Conservation (phyloP, 331 rosid genomes). For the Acacia concinna region DNA sequence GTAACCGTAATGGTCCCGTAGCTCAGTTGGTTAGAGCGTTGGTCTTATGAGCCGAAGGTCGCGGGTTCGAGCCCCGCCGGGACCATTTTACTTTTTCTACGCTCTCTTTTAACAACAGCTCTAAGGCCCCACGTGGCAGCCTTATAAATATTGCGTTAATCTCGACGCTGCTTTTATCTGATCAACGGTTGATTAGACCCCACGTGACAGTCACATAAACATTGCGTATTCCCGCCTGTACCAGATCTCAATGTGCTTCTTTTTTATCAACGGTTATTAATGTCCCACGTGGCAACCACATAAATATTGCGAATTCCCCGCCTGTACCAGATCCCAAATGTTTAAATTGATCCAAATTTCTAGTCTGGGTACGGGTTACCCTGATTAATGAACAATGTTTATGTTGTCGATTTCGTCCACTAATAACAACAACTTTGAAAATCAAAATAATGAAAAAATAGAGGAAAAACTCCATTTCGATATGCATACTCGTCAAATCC, state of each 20-base stretch:
- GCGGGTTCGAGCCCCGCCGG: conserved; percentile 91
- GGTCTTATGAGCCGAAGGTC: conserved; percentile 90
- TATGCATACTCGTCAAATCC: neutral
- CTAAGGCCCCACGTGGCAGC: too few species aligned
- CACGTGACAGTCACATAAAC: too few species aligned
- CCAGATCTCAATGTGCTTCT: too few species aligned
- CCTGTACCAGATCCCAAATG: neutral
- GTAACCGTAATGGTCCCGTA: neutral
- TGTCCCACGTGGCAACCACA: neutral
- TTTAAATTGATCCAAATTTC: neutral
- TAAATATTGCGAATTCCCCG: too few species aligned
- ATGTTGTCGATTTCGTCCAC: neutral
- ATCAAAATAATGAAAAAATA: neutral
- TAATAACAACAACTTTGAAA: neutral
- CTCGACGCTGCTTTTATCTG: too few species aligned
- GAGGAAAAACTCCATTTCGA: neutral
- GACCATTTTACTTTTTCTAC: conserved; percentile 41
- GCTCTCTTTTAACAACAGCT: too few species aligned
- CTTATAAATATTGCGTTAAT: too few species aligned
- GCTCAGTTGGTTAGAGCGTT: conserved; percentile 37
- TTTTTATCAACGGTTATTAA: neutral
- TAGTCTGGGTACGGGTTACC: neutral
- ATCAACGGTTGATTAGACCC: too few species aligned
- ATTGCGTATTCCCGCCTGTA: too few species aligned
- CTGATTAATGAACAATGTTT: neutral